Evolutionary conservation across 1,284 basidiomycete species (phyloP).

Genomic region (Chondrostereum purpureum): DNA sequence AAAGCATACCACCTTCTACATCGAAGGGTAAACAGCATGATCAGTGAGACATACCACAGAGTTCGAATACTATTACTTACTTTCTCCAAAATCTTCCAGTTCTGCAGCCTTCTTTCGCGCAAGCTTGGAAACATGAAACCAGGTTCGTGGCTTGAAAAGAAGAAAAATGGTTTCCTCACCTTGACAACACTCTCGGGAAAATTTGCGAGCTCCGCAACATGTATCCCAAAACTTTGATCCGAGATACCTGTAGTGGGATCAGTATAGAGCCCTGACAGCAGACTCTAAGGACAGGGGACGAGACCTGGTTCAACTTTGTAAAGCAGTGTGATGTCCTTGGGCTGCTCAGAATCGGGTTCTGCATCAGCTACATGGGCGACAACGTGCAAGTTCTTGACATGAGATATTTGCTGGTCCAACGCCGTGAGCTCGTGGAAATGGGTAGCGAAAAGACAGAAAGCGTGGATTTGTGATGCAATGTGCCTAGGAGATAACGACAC

Average conservation of each 20-base stretch:
- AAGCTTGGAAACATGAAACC: conserved; percentile 51
- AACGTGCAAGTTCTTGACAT: conserved; percentile 95
- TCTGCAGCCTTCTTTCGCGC: conserved; percentile 96
- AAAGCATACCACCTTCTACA: conserved; percentile 28
- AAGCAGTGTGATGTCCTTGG: conserved; percentile 85
- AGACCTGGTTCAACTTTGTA: conserved; percentile 96
- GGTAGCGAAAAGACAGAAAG: conserved; percentile 95
- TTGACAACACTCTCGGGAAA: conserved; percentile 4
- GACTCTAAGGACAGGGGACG: conserved; percentile 16
- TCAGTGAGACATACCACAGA: not conserved
- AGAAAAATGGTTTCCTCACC: too few species aligned
- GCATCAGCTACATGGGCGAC: conserved; percentile 81
- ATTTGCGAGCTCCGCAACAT: conserved; percentile 86
- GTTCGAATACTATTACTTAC: conserved; percentile 24
- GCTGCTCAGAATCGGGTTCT: conserved; percentile 41
- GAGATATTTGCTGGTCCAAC: conserved; percentile 77
- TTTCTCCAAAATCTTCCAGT: conserved; percentile 85
- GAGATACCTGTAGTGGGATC: conserved; percentile 54
- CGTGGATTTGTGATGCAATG: conserved; percentile 86
- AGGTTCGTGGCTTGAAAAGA: too few species aligned
- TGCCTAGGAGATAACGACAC: conserved; percentile 49
- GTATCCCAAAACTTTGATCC: conserved; percentile 98
- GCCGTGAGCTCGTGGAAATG: conserved; percentile 98
- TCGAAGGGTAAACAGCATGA: conserved; percentile 5
- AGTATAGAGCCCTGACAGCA: not conserved